Conservation (phyloP, 345 rosid species). For the Brassica cretica region DNA sequence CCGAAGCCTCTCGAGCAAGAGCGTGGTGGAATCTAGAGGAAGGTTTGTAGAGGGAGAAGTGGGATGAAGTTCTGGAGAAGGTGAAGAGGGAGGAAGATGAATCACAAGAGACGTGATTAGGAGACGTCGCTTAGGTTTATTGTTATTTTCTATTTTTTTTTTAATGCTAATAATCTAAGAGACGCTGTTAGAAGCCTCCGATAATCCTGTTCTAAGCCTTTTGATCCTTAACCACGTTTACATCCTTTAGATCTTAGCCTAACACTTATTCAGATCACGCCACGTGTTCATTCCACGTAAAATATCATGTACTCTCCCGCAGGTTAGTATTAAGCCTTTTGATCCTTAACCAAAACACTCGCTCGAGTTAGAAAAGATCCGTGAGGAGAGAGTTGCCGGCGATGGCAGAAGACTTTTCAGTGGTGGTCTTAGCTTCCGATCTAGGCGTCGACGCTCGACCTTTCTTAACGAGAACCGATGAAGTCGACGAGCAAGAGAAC, state of each 20-base stretch:
- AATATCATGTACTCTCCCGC: slow-evolving; percentile 5
- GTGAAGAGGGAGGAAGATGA: slow-evolving; percentile 42
- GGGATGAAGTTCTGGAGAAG: slow-evolving; percentile 39
- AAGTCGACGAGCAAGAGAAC: slow-evolving; percentile 49
- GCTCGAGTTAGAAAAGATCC: not conserved
- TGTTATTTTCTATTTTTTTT: no score
- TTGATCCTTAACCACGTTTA: not conserved
- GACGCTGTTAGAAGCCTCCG: no score
- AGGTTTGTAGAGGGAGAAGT: slow-evolving; percentile 48
- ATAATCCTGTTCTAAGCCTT: no score
- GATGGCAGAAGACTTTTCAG: slow-evolving; percentile 65
- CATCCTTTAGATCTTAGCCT: not conserved
- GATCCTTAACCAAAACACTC: not conserved
- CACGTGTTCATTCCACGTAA: slow-evolving; percentile 28
- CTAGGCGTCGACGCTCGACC: slow-evolving; percentile 79
- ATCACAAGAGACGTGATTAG: no score
- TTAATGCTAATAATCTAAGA: no score
- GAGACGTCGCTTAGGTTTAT: no score
- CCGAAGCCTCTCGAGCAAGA: slow-evolving; percentile 81
- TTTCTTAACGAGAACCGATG: slow-evolving; percentile 46
- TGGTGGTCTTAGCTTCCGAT: slow-evolving; percentile 78
- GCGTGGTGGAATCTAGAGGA: slow-evolving; percentile 51
- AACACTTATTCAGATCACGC: not conserved
- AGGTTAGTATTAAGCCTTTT: not conserved
- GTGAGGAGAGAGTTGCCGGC: slow-evolving; percentile 17